Conservation (phyloP, 129 eudicot species). For the Solidago caesia region DNA sequence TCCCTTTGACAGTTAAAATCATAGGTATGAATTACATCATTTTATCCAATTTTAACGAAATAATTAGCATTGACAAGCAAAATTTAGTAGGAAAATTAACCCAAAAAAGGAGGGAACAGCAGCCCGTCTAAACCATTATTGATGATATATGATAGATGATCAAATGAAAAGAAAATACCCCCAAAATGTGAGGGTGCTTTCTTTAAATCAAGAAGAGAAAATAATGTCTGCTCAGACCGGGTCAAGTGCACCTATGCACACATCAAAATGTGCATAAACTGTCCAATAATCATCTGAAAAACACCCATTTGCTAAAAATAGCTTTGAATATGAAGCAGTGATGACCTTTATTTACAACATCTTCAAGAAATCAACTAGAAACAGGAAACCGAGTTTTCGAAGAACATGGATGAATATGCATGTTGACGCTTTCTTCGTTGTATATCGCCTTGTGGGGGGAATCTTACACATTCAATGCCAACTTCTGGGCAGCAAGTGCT, state of each 20-base stretch:
- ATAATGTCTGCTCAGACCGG: slow-evolving; percentile 3
- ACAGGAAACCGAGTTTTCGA: slow-evolving; percentile 19
- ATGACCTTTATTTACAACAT: slow-evolving; percentile 53
- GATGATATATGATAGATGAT: slow-evolving; percentile 21
- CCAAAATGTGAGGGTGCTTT: slow-evolving; percentile 13
- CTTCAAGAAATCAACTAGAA: slow-evolving; percentile 46
- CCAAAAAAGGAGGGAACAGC: not conserved
- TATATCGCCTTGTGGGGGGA: not conserved
- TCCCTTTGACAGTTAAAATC: too few species aligned
- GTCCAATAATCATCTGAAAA: slow-evolving; percentile 23
- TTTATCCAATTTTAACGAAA: not conserved
- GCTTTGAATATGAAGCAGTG: slow-evolving; percentile 29
- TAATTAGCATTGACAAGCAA: not conserved
- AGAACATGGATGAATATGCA: slow-evolving; percentile 11
- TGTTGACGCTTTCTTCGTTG: slow-evolving; percentile 11
- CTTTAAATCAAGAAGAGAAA: slow-evolving; percentile 20
- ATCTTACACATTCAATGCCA: slow-evolving; percentile 66
- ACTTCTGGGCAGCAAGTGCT: slow-evolving; percentile 98
- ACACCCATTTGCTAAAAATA: slow-evolving; percentile 27
- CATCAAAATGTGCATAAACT: slow-evolving; percentile 33
- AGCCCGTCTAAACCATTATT: slow-evolving; percentile 10
- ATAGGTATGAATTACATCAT: not conserved
- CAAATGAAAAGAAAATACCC: slow-evolving; percentile 10
- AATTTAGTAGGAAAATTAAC: too few species aligned
- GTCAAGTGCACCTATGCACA: slow-evolving; percentile 19